Conservation (phyloP, 345 rosid species). For the Triadica sebifera region DNA sequence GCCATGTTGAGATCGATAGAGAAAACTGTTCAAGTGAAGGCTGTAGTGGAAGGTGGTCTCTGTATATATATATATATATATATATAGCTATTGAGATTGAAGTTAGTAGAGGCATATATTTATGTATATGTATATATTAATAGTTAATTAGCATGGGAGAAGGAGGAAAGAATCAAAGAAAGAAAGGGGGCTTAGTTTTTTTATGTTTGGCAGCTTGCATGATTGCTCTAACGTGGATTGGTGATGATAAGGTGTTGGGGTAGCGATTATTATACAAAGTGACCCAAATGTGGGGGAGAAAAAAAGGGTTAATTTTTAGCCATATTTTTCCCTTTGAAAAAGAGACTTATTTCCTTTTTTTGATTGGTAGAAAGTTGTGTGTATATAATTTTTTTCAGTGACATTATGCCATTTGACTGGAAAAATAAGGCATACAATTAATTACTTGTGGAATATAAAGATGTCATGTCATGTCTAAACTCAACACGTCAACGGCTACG, state of each 20-base stretch:
- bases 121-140: no score
- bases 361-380: slow-evolving; percentile 15
- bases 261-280: slow-evolving; percentile 39
- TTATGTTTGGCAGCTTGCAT: slow-evolving; percentile 50
- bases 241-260: slow-evolving; percentile 61
- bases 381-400: slow-evolving; percentile 8
- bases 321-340: not conserved
- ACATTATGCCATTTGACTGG: slow-evolving; percentile 35
- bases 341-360: not conserved
- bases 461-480: slow-evolving; percentile 16
- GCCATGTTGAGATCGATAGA: slow-evolving; percentile 30
- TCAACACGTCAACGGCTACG: slow-evolving; percentile 24
- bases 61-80: not conserved
- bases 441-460: not conserved
- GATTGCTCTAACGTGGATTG: slow-evolving; percentile 50
- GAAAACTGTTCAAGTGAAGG: not conserved
- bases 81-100: no score
- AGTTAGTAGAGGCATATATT: no score
- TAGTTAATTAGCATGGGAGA: no score
- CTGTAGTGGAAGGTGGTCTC: not conserved
- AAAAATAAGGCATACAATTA: slow-evolving; percentile 13
- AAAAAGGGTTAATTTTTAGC: no score
- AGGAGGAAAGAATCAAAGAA: no score
- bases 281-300: no score
- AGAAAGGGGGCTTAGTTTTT: no score